phyloP scores from a whole-genome alignment of 805 yeast genomes.

The Hanseniaspora valbyensis region DNA sequence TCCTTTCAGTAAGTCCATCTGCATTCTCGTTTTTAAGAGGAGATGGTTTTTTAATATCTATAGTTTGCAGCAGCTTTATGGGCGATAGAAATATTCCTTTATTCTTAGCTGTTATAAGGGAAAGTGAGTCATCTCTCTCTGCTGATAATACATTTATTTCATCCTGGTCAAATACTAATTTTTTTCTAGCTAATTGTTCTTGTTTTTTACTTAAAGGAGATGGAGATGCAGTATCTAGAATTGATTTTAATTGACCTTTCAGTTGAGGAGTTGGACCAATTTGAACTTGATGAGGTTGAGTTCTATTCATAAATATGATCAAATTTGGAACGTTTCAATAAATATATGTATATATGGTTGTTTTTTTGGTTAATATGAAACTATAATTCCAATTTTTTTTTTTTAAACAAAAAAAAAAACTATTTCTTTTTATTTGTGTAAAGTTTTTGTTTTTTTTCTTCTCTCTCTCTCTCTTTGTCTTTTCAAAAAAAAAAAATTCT shows the following conservation, averaged over 20 bases:
- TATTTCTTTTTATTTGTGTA: too few relatives aligned
- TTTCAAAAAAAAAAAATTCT: too few relatives aligned
- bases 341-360: too few relatives aligned
- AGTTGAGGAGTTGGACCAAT: constrained; percentile 85
- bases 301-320: background rate
- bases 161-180: background rate
- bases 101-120: background rate
- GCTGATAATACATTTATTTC: background rate
- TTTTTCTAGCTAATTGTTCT: background rate
- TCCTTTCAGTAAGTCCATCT: too few relatives aligned
- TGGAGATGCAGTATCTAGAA: constrained; percentile 46
- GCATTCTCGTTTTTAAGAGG: constrained; percentile 18
- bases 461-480: too few relatives aligned
- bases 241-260: constrained; percentile 60
- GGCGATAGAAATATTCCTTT: constrained; percentile 14
- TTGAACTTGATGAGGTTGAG: constrained; percentile 26
- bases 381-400: too few relatives aligned
- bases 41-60: constrained; percentile 18
- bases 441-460: too few relatives aligned
- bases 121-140: too few relatives aligned
- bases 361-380: too few relatives aligned
- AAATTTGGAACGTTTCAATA: constrained; percentile 6
- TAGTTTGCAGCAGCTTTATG: constrained; percentile 12
- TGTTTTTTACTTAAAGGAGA: constrained; percentile 16
- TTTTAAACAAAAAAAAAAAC: too few relatives aligned